Base-by-base conservation (phyloP, 345 rosid species). In the Pseudoturritis turrita region DNA sequence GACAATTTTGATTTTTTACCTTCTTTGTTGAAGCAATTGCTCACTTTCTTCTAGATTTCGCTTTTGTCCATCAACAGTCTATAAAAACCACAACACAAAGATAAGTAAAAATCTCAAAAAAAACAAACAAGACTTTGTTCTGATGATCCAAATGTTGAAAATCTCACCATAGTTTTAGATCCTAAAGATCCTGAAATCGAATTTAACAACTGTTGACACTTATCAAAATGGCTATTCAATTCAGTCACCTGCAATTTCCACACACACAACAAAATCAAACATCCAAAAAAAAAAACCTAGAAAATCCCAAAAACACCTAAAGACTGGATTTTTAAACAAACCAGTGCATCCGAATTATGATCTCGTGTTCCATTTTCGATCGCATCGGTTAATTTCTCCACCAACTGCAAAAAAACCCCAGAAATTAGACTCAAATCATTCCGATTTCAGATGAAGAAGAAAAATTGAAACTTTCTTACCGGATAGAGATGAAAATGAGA, bases 51-150 rank as follows among this genome's bases (percentile, higher is more conserved):
- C 96, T 33, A 89, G 56, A 80, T 86, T 89, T 65, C 63, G 36
- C 80, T 87, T 89, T 80, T 94, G 98, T 46, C 89, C 90, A 75
- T 89, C 95, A 36, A 89, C 92, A 19, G 97, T 90, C 97, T 92
- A 68, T 64, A 26, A 2, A 53, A 58, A 82, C 44, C 12, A 39
- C 0, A 21, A 15, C 9, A 31, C 31, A 58, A 40, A 63, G 8
- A 37, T 62, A 4, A 7, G 10, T 23, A 65, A 0, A 33, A 33
- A 5, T 33, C 37, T 33, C 37, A 60, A 39, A 57, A 35, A 39
- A 44, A n/a, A 1, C 25, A 28, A 2, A 18, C 18, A 51, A 8
- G 10, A 56, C 39, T 61, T 28, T 6, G 17, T 4, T 50, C n/a
- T 18, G n/a, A n/a, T 5, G 25, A 28, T 23, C 56, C 36, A 45